A percentile compares a stretch with the other conserved stretches of the same genome.
Evolutionary conservation across 2,329 filamentous ascomycete species (phyloP).

Genomic region (Arthrobotrys iridis): DNA sequence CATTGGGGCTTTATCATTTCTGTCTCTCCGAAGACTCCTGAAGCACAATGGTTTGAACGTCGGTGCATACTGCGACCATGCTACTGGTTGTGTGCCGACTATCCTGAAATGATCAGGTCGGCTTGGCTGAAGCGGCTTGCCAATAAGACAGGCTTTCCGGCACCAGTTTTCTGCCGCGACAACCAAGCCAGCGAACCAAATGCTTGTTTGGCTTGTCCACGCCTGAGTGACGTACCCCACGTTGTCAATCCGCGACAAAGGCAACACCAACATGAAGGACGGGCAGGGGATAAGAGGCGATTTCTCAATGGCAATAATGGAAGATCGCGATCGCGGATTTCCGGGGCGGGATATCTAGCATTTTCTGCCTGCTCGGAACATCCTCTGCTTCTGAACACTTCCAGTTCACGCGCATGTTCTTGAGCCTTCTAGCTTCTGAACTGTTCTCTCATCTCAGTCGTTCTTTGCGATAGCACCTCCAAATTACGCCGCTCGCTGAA

Average conservation of each 20-base stretch:
- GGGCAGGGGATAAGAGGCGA: slow-evolving; percentile 15
- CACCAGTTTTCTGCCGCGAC: slow-evolving; percentile 13
- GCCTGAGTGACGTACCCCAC: slow-evolving; percentile 37
- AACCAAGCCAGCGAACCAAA: slow-evolving; percentile 36
- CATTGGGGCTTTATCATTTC: too few species aligned
- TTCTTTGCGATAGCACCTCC: background rate
- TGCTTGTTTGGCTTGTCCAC: slow-evolving; percentile 32
- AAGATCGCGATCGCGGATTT: slow-evolving; percentile 9
- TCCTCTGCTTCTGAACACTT: background rate
- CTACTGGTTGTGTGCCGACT: background rate
- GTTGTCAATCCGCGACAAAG: slow-evolving; percentile 36
- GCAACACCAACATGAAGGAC: background rate
- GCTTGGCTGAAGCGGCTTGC: slow-evolving; percentile 15
- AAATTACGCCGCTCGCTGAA: background rate
- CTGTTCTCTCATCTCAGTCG: background rate
- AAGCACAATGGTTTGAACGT: too few species aligned
- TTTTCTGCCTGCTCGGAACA: slow-evolving; percentile 5
- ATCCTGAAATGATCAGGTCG: slow-evolving; percentile 28
- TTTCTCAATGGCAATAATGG: slow-evolving; percentile 9
- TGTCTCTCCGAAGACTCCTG: too few species aligned
- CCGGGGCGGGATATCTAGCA: slow-evolving; percentile 9
- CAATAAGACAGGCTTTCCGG: slow-evolving; percentile 7
- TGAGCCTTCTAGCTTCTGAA: background rate
- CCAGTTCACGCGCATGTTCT: background rate
- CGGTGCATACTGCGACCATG: background rate